Conservation (phyloP, 441 rosid genomes). For the Brassica balearica region DNA sequence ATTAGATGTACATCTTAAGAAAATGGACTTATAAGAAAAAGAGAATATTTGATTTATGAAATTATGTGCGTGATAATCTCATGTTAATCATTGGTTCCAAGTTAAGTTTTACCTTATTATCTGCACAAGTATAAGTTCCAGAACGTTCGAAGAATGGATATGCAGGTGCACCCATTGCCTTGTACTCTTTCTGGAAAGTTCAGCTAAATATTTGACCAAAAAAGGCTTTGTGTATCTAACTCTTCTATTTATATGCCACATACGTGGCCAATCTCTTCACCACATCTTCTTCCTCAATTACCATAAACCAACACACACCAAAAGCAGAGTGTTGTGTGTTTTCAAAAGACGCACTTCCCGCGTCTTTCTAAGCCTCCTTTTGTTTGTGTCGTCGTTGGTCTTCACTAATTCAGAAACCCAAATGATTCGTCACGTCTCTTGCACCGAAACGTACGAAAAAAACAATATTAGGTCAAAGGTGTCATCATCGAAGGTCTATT, state of each 20-base stretch:
- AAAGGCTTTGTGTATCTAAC: neutral
- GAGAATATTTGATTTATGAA: neutral
- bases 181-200: conserved; percentile 51
- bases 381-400: neutral
- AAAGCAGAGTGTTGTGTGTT: conserved; percentile 29
- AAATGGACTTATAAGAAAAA: neutral
- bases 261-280: conserved; percentile 33
- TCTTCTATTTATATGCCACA: conserved; percentile 9
- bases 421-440: conserved; percentile 9
- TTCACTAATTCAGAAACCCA: neutral
- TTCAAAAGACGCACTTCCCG: conserved; percentile 24
- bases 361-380: conserved; percentile 13
- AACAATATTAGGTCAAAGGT: neutral
- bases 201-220: conserved; percentile 16
- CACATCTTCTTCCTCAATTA: conserved; percentile 30
- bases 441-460: neutral
- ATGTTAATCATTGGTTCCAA: neutral
- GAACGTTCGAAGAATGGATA: conserved; percentile 54
- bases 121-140: conserved; percentile 42
- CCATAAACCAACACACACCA: conserved; percentile 14
- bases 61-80: neutral
- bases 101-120: neutral
- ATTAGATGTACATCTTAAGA: too few relatives aligned
- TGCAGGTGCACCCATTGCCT: conserved; percentile 1
- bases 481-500: neutral